These are phyloP conservation scores for Salvia rosmarinus DNA, from an alignment of 257 asterid genomes.

Conservation along the genomic window DNA sequence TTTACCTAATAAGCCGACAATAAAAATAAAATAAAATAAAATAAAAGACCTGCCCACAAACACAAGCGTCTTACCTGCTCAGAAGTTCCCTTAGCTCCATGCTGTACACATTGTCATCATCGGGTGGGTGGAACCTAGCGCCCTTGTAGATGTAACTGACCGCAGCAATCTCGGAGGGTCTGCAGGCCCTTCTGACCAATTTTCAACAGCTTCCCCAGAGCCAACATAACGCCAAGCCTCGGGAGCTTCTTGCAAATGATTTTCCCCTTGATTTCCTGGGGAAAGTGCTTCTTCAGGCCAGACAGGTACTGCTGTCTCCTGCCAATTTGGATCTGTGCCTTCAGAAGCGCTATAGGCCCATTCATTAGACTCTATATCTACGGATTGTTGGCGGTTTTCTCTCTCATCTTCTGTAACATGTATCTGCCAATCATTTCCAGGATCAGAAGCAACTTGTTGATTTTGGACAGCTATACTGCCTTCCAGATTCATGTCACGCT, in stretches of 20 bases:
- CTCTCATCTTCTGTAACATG: constrained; percentile 48
- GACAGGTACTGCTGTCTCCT: constrained; percentile 45
- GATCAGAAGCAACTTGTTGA: constrained; percentile 43
- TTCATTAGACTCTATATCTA: constrained; percentile 45
- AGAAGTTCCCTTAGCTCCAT: constrained; percentile 93
- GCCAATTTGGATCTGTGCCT: constrained; percentile 50
- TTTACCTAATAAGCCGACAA: constrained; percentile 27
- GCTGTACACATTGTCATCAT: constrained; percentile 80
- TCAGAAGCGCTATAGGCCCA: constrained; percentile 43
- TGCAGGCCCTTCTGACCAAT: constrained; percentile 60
- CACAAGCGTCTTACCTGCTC: constrained; percentile 56
- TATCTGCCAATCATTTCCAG: constrained; percentile 50
- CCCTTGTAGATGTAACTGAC: constrained; percentile 52
- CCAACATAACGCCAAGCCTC: constrained; percentile 60
- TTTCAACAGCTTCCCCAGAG: constrained; percentile 58
- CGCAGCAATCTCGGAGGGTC: constrained; percentile 71
- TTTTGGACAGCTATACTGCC: constrained; percentile 45
- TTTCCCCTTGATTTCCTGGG: constrained; percentile 44
- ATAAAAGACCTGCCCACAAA: constrained; percentile 20
- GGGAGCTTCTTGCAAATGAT: constrained; percentile 40
- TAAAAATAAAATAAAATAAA: constrained; percentile 6
- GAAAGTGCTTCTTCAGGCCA: constrained; percentile 49
- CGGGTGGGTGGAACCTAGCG: constrained; percentile 82
- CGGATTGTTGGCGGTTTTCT: constrained; percentile 42
- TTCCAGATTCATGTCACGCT: constrained; percentile 43